phyloP scores from a whole-genome alignment of 2,329 filamentous ascomycete genomes.

The Didymellaceae sp. region DNA sequence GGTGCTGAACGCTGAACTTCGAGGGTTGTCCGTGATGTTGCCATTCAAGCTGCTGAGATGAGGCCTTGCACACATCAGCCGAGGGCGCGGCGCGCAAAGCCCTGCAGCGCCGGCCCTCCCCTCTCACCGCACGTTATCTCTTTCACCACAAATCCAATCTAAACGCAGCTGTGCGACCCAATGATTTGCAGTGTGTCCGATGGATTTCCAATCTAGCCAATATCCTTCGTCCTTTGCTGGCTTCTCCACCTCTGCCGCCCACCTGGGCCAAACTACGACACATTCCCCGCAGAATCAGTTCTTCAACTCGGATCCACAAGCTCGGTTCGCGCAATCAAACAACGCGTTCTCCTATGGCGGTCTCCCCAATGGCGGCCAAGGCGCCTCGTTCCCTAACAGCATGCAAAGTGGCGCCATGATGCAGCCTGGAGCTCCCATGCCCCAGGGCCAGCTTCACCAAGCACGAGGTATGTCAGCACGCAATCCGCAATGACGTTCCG shows the following conservation, averaged over 20 bases:
- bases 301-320: constrained; percentile 41
- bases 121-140: constrained; percentile 46
- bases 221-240: constrained; percentile 41
- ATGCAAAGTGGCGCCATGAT: constrained; percentile 42
- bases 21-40: constrained; percentile 7
- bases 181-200: constrained; percentile 43
- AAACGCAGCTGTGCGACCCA: constrained; percentile 48
- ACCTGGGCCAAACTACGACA: constrained; percentile 26
- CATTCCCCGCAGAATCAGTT: constrained; percentile 43
- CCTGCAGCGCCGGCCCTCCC: constrained; percentile 23
- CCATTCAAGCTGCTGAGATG: constrained; percentile 6
- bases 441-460: constrained; percentile 45
- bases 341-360: constrained; percentile 36
- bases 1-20: constrained; percentile 3
- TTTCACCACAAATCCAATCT: constrained; percentile 46
- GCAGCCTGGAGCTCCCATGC: constrained; percentile 43
- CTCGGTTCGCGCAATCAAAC: constrained; percentile 45
- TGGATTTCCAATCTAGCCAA: constrained; percentile 49
- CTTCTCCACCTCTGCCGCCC: constrained; percentile 37
- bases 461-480: constrained; percentile 46
- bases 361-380: constrained; percentile 44
- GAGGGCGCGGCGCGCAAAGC: constrained; percentile 14
- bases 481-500: constrained; percentile 28
- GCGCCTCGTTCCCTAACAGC: constrained; percentile 35
- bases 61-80: constrained; percentile 13